Evolutionary conservation across 305 asterid species (phyloP), one percentile per base, ranked within the genome.

Genomic region (Fraxinus albicans): DNA sequence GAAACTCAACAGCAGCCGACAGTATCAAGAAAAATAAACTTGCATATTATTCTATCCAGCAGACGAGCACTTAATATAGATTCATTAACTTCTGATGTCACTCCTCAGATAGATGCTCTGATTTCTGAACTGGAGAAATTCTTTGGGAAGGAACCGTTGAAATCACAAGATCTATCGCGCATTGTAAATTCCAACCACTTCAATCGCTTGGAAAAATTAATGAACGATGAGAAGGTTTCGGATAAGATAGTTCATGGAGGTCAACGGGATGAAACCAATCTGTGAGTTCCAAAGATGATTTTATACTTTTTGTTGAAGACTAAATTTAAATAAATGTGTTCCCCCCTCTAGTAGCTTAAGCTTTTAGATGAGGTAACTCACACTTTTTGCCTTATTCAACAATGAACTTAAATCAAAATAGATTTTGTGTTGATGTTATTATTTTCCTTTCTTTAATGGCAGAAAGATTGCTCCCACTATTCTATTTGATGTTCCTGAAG

Each of bases 381-480:
- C 42, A 23, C 17, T 53, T 19, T 79, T 70, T 70, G 1, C 13
- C 25, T 15, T 70, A 70, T 15, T 33, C 7, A 10, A 31, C 8
- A 67, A 21, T 73, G 25, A 69, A 69, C 35, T 65, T 77, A 25
- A 83, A 77, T 82, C 78, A 25, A 84, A 31, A 33, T 70, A 70
- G 42, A 70, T 67, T 19, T 42, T 9, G 69, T 4, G 36, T 79
- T 42, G 79, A 15, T 80, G 27, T 63, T 47, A 19, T 42, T 47
- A 17, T 78, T 82, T 77, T 47, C 42, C 23, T 29, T 75, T 73
- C 27, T 35, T 36, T 83, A 13, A 77, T 83, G 82, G 6, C 92
- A 96, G 99, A 79, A 93, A 89, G 90, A 90, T 96, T 47, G 94
- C 94, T 83, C 99, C 99, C n/a, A 93, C 99, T 77, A 81, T 93